These are phyloP conservation scores for Xylariaceae sp. DNA, from an alignment of 2,329 filamentous ascomycete species.

Conservation along the genomic window DNA sequence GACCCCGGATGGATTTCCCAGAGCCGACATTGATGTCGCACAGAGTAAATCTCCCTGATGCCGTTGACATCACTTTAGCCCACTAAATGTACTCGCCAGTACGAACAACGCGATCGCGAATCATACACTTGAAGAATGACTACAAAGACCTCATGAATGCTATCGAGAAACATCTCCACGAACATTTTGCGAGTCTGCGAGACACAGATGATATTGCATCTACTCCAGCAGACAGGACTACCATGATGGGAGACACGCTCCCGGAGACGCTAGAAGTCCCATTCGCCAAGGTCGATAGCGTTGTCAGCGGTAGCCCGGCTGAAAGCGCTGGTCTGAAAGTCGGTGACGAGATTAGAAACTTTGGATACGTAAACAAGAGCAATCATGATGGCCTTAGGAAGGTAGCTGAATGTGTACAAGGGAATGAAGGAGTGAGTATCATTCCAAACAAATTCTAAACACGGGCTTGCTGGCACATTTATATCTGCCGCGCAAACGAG, in stretches of 20 bases:
- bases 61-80: not conserved
- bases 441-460: not conserved
- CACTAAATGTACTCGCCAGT: conserved; percentile 50
- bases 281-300: conserved; percentile 87
- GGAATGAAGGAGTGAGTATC: conserved; percentile 76
- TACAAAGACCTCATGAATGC: conserved; percentile 82
- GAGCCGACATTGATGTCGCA: conserved; percentile 89
- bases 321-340: conserved; percentile 73
- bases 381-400: conserved; percentile 85
- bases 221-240: conserved; percentile 22
- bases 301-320: conserved; percentile 75
- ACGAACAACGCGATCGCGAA: conserved; percentile 84
- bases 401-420: conserved; percentile 84
- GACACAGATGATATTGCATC: conserved; percentile 43
- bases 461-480: not conserved
- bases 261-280: conserved; percentile 42
- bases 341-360: conserved; percentile 77
- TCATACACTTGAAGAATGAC: conserved; percentile 87
- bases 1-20: conserved; percentile 86
- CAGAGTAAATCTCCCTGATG: conserved; percentile 60
- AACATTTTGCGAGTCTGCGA: conserved; percentile 74
- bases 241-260: conserved; percentile 34
- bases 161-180: conserved; percentile 83
- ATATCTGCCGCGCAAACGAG: not conserved
- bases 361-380: conserved; percentile 75